Conservation (phyloP, 1,139 yeast genomes). For the Meyerozyma sp. region DNA sequence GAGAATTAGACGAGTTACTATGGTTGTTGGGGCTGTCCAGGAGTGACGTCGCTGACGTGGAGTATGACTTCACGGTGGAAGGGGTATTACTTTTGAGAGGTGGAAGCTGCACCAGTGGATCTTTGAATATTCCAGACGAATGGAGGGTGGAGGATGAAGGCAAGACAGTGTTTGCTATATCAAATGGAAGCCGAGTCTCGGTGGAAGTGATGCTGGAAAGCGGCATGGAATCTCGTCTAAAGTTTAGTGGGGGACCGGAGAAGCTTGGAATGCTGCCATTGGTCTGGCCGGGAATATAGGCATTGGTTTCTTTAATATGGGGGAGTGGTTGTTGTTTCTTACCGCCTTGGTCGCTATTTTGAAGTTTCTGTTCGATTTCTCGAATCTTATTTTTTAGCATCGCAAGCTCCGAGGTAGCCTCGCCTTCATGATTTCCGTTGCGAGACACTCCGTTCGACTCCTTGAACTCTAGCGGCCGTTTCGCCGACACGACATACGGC, state of each 20-base stretch:
- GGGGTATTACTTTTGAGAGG: neutral
- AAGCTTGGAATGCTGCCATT: neutral
- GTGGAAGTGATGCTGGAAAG: neutral
- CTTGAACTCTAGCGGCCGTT: neutral
- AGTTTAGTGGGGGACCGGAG: neutral
- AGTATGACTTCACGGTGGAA: neutral
- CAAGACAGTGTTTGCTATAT: neutral
- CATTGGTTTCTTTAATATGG: neutral
- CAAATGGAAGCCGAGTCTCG: neutral
- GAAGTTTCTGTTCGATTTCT: neutral
- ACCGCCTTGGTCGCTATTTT: neutral
- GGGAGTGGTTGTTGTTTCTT: neutral
- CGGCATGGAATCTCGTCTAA: neutral
- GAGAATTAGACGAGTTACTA: neutral
- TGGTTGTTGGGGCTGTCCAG: neutral
- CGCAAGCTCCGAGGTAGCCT: neutral
- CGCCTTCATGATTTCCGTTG: neutral
- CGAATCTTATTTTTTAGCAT: neutral
- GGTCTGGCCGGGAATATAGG: neutral
- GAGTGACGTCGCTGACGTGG: neutral
- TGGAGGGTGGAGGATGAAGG: too few species aligned
- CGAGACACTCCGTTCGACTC: neutral
- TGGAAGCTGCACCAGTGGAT: neutral
- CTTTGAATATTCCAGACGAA: neutral
- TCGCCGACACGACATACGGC: slow-evolving; percentile 1